These are phyloP conservation scores for Nannizzia gypsea DNA, from an alignment of 2,329 filamentous ascomycete species.

Conservation along the genomic window DNA sequence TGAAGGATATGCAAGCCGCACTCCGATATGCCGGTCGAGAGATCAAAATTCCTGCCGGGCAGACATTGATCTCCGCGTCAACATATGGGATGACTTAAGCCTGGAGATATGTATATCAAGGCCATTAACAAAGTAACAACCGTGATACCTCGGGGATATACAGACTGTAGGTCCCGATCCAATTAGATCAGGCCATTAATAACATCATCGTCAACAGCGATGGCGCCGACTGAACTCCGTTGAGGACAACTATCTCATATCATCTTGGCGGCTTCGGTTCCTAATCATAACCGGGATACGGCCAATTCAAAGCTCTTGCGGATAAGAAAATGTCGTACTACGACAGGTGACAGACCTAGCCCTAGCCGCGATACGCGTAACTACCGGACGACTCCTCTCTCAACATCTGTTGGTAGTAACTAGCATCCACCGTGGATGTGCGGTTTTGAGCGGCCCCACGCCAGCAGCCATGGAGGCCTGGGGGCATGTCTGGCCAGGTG, in stretches of 20 bases:
- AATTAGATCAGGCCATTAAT: too few relatives aligned
- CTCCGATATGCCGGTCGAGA: not conserved
- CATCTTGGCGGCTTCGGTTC: not conserved
- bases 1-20: not conserved
- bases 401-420: too few relatives aligned
- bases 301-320: not conserved
- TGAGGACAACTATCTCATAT: not conserved
- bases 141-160: too few relatives aligned
- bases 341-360: not conserved
- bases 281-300: not conserved
- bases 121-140: too few relatives aligned
- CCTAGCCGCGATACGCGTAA: not conserved
- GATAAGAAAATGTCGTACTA: not conserved
- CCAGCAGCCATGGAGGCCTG: conserved; percentile 1
- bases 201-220: too few relatives aligned
- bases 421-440: not conserved
- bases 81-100: not conserved
- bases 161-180: too few relatives aligned
- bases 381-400: not conserved
- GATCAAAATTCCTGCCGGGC: not conserved
- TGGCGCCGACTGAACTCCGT: not conserved
- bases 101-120: too few relatives aligned
- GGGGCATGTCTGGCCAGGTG: not conserved
- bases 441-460: not conserved
- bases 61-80: not conserved